Base-by-base conservation (phyloP, 169 alveolate genomes). In the Cryptosporidium baileyi region DNA sequence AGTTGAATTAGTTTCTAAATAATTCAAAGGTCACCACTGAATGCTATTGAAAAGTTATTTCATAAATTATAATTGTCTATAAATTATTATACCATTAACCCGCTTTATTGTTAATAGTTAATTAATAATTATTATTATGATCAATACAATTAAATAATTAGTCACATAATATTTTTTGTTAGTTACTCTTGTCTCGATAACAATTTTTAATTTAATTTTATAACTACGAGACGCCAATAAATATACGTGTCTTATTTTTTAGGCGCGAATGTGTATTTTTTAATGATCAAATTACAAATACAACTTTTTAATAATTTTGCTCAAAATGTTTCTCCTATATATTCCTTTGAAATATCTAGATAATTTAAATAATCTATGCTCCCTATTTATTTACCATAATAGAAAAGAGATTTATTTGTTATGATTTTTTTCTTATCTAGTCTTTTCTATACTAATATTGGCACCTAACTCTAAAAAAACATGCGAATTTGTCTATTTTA, bases 181-280 rank as follows among this genome's bases (percentile, higher is more conserved):
- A 22, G 8, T 17, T 7, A 41, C 40, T 47, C 63, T 65, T 51
- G 81, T 65, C 81, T 65, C 81, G 81, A 51, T 28, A 13, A 15
- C 59, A n/a, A 26, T 65, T 47, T 65, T 45, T 65, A 6, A 11
- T 30, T 32, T 5, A 32, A 2, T 17, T 41, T 45, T 3, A 43
- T 41, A 44, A 47, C 59, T 0, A n/a, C 63, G 81, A 65, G 81
- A 65, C 81, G 81, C 81, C 81, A 28, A 45, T 28, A 47, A 28
- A 28, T 47, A 49, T 65, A 65, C 81, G 81, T 65, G 81, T 65
- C 81, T 65, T 43, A 40, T 22, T 13, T 43, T 43, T 13, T 13
- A 43, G 13, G 11, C 51, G 11, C 17, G 51, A 43, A 43, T 11
- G 51, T 43, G 11, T 43, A 13, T 43, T 43, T 43, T 13, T 43